These are phyloP conservation scores for Batkoa obscura DNA, from an alignment of 371 early-diverging fungal genomes.

Conservation along the genomic window DNA sequence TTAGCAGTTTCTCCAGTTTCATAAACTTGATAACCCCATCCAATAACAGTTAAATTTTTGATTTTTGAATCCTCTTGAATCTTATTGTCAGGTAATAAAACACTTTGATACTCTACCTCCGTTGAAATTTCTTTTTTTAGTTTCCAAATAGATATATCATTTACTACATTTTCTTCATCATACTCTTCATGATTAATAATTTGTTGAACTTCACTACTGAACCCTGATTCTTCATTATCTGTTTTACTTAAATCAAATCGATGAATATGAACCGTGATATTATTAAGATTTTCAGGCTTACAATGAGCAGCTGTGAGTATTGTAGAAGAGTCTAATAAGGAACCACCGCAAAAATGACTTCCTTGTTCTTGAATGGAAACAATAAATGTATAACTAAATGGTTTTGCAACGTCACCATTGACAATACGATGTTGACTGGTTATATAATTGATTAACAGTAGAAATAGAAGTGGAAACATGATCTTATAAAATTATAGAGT, in stretches of 20 bases:
- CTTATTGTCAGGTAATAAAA: no score
- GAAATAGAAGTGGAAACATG: no score
- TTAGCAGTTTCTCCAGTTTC: neutral
- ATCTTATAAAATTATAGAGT: no score
- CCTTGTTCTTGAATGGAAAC: neutral
- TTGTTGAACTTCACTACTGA: neutral
- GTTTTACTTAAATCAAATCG: neutral
- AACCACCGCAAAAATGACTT: neutral
- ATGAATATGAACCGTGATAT: neutral
- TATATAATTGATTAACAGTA: neutral
- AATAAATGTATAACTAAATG: neutral
- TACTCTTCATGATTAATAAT: neutral
- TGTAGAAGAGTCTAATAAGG: neutral
- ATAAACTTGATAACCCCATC: neutral
- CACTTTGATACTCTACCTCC: neutral
- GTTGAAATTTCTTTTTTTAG: neutral
- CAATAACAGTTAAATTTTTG: neutral
- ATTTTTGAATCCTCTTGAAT: no score
- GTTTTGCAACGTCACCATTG: neutral
- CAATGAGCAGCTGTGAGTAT: slow-evolving; percentile 1
- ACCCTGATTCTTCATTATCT: neutral
- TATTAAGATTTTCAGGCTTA: neutral
- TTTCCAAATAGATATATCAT: neutral
- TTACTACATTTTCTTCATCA: neutral
- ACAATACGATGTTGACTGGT: neutral